Conservation (phyloP, 805 yeast genomes). For the Ogataea philodendri region DNA sequence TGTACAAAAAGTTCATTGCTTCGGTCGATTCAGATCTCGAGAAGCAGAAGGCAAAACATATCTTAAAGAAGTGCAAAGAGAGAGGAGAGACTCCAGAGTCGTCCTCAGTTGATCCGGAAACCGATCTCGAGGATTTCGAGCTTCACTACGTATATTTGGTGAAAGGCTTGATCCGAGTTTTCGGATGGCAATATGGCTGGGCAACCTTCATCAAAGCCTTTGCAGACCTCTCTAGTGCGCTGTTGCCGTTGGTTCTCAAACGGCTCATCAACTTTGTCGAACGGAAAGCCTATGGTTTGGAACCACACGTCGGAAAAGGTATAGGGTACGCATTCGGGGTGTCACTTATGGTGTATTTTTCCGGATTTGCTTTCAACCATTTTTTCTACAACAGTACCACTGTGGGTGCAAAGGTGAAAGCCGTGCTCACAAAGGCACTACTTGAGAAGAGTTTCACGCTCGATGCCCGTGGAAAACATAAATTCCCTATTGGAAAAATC, state of each 20-base stretch:
- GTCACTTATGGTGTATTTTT: constrained; percentile 49
- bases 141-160: constrained; percentile 27
- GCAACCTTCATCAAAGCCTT: constrained; percentile 41
- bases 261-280: constrained; percentile 62
- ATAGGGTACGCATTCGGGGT: constrained; percentile 78
- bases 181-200: constrained; percentile 42
- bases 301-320: constrained; percentile 53
- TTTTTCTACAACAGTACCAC: constrained; percentile 58
- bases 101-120: constrained; percentile 15
- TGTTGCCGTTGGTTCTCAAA: constrained; percentile 66
- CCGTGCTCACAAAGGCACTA: constrained; percentile 65
- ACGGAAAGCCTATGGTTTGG: constrained; percentile 41
- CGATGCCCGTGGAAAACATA: constrained; percentile 57
- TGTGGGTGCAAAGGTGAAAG: constrained; percentile 69
- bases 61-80: constrained; percentile 29
- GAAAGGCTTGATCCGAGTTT: constrained; percentile 47
- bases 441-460: constrained; percentile 64
- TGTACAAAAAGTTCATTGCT: constrained; percentile 38
- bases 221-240: constrained; percentile 47
- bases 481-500: constrained; percentile 67
- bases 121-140: constrained; percentile 28
- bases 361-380: constrained; percentile 54
- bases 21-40: constrained; percentile 34
- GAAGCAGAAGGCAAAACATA: constrained; percentile 31
- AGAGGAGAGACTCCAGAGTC: constrained; percentile 24